A percentile compares a stretch with the other conserved stretches of the same genome.
Evolutionary conservation across 257 asterid genomes (phyloP).

Genomic region (Solanum etuberosum): DNA sequence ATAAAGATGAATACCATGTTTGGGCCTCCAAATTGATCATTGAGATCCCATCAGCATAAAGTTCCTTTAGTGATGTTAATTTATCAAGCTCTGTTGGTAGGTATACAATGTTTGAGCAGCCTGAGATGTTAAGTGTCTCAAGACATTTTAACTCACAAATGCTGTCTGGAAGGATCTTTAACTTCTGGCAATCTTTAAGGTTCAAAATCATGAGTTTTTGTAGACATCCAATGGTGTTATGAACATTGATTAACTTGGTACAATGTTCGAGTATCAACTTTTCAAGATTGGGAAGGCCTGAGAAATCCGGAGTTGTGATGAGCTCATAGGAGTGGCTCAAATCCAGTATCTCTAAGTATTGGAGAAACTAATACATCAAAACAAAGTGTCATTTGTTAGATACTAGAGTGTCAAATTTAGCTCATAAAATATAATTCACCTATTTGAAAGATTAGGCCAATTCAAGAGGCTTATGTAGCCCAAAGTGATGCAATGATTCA

Average conservation of each 20-base stretch:
- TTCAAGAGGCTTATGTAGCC: background rate
- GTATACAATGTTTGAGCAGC: background rate
- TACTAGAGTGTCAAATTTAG: background rate
- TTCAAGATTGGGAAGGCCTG: background rate
- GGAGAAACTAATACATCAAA: background rate
- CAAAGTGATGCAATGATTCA: background rate
- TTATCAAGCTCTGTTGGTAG: background rate
- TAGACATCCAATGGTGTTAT: background rate
- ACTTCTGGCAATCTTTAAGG: background rate
- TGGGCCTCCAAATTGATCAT: background rate
- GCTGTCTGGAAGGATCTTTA: background rate
- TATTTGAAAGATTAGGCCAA: background rate
- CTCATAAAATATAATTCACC: background rate
- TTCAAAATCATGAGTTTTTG: background rate
- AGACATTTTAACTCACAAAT: background rate
- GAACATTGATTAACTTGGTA: background rate
- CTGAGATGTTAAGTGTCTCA: conserved; percentile 1
- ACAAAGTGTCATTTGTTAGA: background rate
- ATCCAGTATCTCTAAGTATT: background rate
- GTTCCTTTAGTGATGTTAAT: background rate
- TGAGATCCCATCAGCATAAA: conserved; percentile 6
- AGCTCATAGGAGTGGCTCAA: background rate
- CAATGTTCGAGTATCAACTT: background rate
- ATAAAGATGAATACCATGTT: background rate
- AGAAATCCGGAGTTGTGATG: background rate